These are phyloP conservation scores for Leucosporidium yakuticum DNA, from an alignment of 768 basidiomycete genomes.

Conservation along the genomic window DNA sequence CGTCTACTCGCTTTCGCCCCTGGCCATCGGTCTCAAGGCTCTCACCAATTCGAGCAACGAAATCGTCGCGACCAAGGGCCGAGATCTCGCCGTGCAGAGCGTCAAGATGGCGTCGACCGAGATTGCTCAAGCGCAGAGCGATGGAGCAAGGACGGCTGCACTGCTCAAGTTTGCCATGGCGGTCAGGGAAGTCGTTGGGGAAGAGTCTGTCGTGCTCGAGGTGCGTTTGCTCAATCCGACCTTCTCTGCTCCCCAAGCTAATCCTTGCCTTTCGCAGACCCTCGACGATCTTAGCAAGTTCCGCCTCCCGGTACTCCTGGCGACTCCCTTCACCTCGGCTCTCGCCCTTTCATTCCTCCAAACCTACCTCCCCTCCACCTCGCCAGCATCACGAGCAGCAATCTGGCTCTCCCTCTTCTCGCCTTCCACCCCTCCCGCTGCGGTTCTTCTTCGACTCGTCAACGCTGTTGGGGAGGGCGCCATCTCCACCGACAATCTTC, in stretches of 20 bases:
- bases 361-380: conserved; percentile 7
- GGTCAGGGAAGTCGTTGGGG: conserved; percentile 1
- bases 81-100: not conserved
- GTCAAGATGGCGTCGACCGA: not conserved
- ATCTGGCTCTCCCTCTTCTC: conserved; percentile 23
- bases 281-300: conserved; percentile 20
- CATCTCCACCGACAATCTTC: not conserved
- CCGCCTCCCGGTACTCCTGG: conserved; percentile 4
- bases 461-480: not conserved
- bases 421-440: not conserved
- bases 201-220: not conserved
- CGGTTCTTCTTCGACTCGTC: conserved; percentile 6
- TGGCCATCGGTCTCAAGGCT: conserved; percentile 12
- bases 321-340: conserved; percentile 10
- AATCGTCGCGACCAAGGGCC: not conserved
- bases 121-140: not conserved
- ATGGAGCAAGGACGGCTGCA: not conserved
- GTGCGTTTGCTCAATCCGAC: not conserved
- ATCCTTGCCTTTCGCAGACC: too few relatives aligned
- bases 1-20: conserved; percentile 3
- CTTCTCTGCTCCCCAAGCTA: too few relatives aligned
- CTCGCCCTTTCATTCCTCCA: conserved; percentile 11
- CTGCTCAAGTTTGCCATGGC: conserved; percentile 5
- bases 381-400: not conserved
- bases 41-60: not conserved